phyloP scores from a whole-genome alignment of 306 rosid genomes.

The Medicago lupulina region DNA sequence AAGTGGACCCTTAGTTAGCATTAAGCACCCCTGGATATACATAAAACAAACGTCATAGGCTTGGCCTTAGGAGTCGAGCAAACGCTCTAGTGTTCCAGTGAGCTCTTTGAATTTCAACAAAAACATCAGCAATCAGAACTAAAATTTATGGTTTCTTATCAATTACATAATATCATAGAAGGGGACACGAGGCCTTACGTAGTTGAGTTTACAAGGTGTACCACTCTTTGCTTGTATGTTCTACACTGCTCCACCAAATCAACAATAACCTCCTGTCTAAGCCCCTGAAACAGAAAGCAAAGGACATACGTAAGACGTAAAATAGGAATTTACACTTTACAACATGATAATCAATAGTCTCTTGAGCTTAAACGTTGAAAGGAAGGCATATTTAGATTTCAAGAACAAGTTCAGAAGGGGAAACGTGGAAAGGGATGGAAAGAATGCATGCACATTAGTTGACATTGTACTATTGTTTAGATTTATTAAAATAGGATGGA shows the following conservation, averaged over 20 bases:
- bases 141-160: background rate
- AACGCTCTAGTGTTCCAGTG: background rate
- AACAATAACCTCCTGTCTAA: conserved; percentile 91
- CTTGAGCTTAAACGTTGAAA: conserved; percentile 10
- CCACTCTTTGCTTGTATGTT: conserved; percentile 94
- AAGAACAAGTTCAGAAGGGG: conserved; percentile 17
- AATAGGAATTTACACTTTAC: conserved; percentile 7
- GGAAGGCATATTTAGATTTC: conserved; percentile 28
- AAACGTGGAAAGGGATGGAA: background rate
- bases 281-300: conserved; percentile 62
- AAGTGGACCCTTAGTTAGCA: too few relatives aligned
- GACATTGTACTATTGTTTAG: conserved; percentile 6
- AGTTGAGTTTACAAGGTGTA: conserved; percentile 97
- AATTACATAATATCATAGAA: conserved; percentile 12
- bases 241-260: conserved; percentile 96
- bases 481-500: conserved; percentile 12
- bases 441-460: background rate
- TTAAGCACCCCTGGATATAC: too few relatives aligned
- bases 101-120: background rate
- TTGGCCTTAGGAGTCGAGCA: conserved; percentile 1
- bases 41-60: too few relatives aligned
- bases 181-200: conserved; percentile 64
- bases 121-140: conserved; percentile 7
- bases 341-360: conserved; percentile 24
- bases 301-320: conserved; percentile 26